Percentiles rank a stretch among this genome's conserved stretches.
Evolutionary conservation across 2,329 filamentous ascomycete species (phyloP).

Genomic region (Neofusicoccum kwambonambiense): DNA sequence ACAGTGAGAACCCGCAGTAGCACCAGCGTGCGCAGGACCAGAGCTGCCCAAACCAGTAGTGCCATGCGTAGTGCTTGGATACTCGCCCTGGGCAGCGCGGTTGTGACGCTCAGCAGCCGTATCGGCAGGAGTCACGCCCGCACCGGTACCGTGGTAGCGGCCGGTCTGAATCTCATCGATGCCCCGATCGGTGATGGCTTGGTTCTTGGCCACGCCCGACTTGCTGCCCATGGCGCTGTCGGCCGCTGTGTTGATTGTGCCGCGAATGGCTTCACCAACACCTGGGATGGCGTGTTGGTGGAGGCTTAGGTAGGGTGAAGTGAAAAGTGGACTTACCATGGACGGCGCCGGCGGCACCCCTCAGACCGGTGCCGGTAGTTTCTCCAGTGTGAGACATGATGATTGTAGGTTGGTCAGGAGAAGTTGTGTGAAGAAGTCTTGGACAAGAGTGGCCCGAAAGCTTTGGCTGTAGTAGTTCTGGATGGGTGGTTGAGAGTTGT

Average conservation of each 20-base stretch:
- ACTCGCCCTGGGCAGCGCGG: slow-evolving; percentile 24
- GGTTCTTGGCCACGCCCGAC: slow-evolving; percentile 29
- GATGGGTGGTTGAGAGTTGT: not conserved
- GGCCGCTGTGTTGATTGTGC: slow-evolving; percentile 36
- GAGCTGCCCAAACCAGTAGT: not conserved
- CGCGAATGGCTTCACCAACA: slow-evolving; percentile 39
- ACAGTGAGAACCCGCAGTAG: not conserved
- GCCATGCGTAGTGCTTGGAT: slow-evolving; percentile 16
- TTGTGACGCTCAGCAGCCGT: slow-evolving; percentile 28
- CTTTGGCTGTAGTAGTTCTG: not conserved
- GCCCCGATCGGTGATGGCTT: slow-evolving; percentile 33
- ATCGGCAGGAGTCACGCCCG: slow-evolving; percentile 30
- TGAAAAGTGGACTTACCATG: slow-evolving; percentile 28
- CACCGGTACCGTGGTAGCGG: slow-evolving; percentile 22
- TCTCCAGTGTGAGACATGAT: slow-evolving; percentile 26
- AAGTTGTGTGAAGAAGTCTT: not conserved
- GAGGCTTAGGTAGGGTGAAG: slow-evolving; percentile 19
- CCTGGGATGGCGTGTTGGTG: slow-evolving; percentile 25
- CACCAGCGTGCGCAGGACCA: not conserved
- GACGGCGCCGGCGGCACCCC: slow-evolving; percentile 34
- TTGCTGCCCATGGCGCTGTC: slow-evolving; percentile 35
- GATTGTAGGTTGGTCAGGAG: slow-evolving; percentile 22
- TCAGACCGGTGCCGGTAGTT: slow-evolving; percentile 31
- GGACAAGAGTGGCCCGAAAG: not conserved
- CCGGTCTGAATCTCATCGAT: slow-evolving; percentile 33